Conservation (phyloP, 148 eudicot genomes). For the Limonium bicolor region DNA sequence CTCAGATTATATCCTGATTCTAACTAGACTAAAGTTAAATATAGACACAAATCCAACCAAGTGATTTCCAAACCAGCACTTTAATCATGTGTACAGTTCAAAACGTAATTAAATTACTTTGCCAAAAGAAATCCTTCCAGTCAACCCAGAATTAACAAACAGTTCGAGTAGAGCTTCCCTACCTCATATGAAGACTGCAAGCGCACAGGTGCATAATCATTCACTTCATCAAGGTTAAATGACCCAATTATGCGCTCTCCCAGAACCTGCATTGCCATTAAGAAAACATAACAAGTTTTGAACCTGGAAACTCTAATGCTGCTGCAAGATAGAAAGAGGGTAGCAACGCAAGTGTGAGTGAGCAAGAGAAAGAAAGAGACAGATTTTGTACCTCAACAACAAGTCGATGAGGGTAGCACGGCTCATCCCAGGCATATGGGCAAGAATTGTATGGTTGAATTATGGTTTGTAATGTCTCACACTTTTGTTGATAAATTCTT, state of each 20-base stretch:
- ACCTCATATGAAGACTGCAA: constrained; percentile 72
- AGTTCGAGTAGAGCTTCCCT: constrained; percentile 35
- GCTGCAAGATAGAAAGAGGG: too few relatives aligned
- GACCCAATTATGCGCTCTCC: constrained; percentile 81
- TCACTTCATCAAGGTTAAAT: constrained; percentile 74
- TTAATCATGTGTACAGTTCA: too few relatives aligned
- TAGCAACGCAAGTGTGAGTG: background rate
- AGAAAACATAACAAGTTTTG: background rate
- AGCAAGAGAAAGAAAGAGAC: background rate
- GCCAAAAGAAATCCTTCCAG: too few relatives aligned
- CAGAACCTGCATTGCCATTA: constrained; percentile 38
- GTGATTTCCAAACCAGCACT: too few relatives aligned
- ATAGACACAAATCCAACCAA: too few relatives aligned
- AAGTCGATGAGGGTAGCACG: constrained; percentile 81
- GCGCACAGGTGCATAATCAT: constrained; percentile 49
- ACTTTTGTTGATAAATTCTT: constrained; percentile 87
- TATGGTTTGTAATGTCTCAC: constrained; percentile 81
- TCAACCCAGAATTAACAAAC: too few relatives aligned
- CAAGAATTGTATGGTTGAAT: constrained; percentile 77
- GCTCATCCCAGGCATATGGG: constrained; percentile 98
- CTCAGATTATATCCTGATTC: too few relatives aligned
- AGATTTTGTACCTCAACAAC: constrained; percentile 58
- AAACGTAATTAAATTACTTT: too few relatives aligned
- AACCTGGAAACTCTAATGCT: too few relatives aligned
- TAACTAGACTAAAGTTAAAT: too few relatives aligned